These are phyloP conservation scores for Quercus wislizeni DNA, from an alignment of 306 rosid species.

Conservation along the genomic window DNA sequence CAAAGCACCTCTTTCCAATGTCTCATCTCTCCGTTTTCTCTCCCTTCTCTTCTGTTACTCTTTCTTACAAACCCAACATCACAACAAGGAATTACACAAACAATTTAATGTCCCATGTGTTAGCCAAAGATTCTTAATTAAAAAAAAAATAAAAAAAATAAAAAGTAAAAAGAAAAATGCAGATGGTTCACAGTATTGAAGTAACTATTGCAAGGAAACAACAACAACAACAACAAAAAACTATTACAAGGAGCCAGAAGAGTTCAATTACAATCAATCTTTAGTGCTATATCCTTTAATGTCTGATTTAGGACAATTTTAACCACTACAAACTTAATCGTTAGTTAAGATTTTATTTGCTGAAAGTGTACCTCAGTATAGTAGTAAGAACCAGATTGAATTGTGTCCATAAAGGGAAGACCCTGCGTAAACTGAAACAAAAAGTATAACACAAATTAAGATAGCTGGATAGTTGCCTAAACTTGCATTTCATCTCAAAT, in stretches of 20 bases:
- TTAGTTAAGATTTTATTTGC: not conserved
- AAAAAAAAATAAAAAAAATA: not conserved
- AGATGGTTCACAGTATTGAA: not conserved
- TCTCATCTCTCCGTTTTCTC: not conserved
- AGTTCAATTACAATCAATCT: not conserved
- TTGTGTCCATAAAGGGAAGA: slow-evolving; percentile 31
- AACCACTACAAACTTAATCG: not conserved
- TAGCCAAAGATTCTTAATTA: not conserved
- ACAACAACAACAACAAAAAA: not conserved
- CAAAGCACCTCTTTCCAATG: not conserved
- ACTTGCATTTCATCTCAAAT: not conserved
- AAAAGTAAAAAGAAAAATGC: too few relatives aligned
- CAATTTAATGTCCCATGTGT: not conserved
- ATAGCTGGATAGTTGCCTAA: not conserved
- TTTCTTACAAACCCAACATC: not conserved
- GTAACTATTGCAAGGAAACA: not conserved
- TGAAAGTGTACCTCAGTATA: slow-evolving; percentile 43
- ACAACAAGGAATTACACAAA: not conserved
- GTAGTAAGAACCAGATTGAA: slow-evolving; percentile 47
- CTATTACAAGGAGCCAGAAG: not conserved
- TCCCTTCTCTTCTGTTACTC: not conserved
- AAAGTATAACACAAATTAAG: slow-evolving; percentile 17
- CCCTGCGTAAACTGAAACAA: slow-evolving; percentile 40
- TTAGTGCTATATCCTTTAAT: not conserved
- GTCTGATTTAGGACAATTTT: slow-evolving; percentile 1